Evolutionary conservation across 2,329 filamentous ascomycete genomes (phyloP), one percentile per base, ranked within the genome.

Genomic region (Hypoxylon rubiginosum): DNA sequence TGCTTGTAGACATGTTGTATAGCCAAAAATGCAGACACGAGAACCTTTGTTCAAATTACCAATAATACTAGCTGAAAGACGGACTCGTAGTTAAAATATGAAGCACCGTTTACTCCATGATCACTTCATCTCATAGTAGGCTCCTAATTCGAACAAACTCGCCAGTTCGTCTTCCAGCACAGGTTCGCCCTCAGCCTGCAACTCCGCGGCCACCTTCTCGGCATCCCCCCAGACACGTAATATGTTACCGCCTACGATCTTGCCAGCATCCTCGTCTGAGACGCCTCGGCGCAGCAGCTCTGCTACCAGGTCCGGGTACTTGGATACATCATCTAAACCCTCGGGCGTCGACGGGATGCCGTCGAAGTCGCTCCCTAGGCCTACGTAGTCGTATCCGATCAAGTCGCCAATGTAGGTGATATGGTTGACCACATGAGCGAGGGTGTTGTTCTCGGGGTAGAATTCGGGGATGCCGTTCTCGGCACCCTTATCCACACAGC

Each of bases 311-410:
- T 90, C 87, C 0, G 94, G 94, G 73, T 91, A 97, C 76, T 92
- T 93, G 52, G 90, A 89, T 6, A 97, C 93, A 77, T 97, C 94
- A 39, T 96, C 92, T 51, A 98, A 79, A 0, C 94, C 95, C 58
- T 82, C 77, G 0, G 94, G 93, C 4, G 89, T 89, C 0, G 72
- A 77, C 1, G 77, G 75, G 61, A 94, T 94, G 8, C 88, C 95
- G 76, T 97, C 94, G 76, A 94, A 97, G 77, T 98, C 95, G 56
- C 91, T 94, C 0, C 95, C 95, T 17, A 97, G 79, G 0, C 94
- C 95, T 15, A 97, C 93, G 76, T 97, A 87, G 43, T 94, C 91
- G 72, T 91, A 97, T 2, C 95, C 95, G 65, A 97, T 93, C 32
- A 91, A 81, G 49, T 92, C 83, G 2, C 93, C 95, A 70, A 97